A percentile compares a stretch with the other conserved stretches of the same genome.
Conservation (phyloP, 257 asterid genomes). For the Eustoma russellianum region DNA sequence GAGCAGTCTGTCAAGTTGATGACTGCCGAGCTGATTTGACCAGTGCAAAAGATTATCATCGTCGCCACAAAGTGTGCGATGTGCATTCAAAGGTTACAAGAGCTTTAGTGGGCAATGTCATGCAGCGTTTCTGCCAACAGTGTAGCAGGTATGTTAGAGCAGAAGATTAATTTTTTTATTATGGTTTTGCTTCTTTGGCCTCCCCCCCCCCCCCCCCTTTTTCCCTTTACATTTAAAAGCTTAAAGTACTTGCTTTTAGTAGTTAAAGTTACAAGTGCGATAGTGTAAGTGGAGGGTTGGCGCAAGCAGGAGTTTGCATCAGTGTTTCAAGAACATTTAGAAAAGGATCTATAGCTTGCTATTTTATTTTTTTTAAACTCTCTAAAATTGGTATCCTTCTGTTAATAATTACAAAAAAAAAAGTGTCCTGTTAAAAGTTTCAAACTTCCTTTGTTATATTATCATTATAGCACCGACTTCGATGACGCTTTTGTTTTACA, state of each 20-base stretch:
- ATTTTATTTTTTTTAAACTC: not conserved
- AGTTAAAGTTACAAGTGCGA: not conserved
- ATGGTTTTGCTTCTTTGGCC: not conserved
- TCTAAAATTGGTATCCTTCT: no score
- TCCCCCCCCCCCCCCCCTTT: no score
- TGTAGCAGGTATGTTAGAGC: conserved; percentile 68
- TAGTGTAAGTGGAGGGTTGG: not conserved
- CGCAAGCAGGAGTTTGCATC: not conserved
- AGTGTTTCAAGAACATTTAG: no score
- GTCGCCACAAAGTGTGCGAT: conserved; percentile 90
- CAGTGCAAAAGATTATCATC: conserved; percentile 74
- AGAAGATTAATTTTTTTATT: not conserved
- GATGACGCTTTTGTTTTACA: not conserved
- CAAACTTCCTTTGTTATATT: no score
- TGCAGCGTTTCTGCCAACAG: conserved; percentile 96
- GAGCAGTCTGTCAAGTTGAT: conserved; percentile 75
- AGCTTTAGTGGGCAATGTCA: conserved; percentile 63
- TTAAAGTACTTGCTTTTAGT: not conserved
- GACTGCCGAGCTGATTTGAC: conserved; percentile 78
- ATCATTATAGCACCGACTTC: not conserved
- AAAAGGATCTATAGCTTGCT: no score
- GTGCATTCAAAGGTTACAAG: conserved; percentile 70
- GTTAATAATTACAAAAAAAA: no score
- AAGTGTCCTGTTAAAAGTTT: no score
- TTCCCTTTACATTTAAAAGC: not conserved